phyloP scores from a whole-genome alignment of 2,329 filamentous ascomycete genomes.

The Neonectria neomacrospora region DNA sequence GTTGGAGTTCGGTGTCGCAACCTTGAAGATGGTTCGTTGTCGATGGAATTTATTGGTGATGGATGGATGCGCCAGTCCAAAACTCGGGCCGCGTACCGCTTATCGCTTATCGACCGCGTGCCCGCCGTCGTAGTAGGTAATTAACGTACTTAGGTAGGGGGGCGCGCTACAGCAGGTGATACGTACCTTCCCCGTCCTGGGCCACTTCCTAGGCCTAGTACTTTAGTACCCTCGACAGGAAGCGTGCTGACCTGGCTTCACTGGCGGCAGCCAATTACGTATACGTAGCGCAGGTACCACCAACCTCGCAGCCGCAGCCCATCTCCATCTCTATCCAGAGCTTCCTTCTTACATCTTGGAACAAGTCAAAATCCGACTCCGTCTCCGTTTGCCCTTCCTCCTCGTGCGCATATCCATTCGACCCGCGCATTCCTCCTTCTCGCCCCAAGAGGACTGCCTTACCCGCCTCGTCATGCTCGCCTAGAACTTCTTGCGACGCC shows the following conservation, averaged over 20 bases:
- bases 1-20: slow-evolving; percentile 6
- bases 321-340: slow-evolving; percentile 14
- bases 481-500: slow-evolving; percentile 23
- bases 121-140: not conserved
- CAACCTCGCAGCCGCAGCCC: slow-evolving; percentile 4
- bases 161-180: not conserved
- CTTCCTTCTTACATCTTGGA: slow-evolving; percentile 25
- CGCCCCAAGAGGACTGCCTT: not conserved
- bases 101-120: slow-evolving; percentile 18
- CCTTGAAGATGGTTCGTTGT: slow-evolving; percentile 15
- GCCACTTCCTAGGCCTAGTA: slow-evolving; percentile 15
- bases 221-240: not conserved
- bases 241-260: slow-evolving; percentile 45
- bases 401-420: slow-evolving; percentile 2
- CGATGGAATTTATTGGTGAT: slow-evolving; percentile 27
- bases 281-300: slow-evolving; percentile 31
- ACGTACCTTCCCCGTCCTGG: not conserved
- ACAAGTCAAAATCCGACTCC: slow-evolving; percentile 8
- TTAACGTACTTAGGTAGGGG: not conserved
- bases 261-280: slow-evolving; percentile 41
- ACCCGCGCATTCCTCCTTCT: not conserved
- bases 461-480: slow-evolving; percentile 19
- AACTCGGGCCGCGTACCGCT: slow-evolving; percentile 14
- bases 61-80: not conserved
- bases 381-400: not conserved